Base-by-base conservation (phyloP, 495 filamentous ascomycete species). In the Evernia prunastri region DNA sequence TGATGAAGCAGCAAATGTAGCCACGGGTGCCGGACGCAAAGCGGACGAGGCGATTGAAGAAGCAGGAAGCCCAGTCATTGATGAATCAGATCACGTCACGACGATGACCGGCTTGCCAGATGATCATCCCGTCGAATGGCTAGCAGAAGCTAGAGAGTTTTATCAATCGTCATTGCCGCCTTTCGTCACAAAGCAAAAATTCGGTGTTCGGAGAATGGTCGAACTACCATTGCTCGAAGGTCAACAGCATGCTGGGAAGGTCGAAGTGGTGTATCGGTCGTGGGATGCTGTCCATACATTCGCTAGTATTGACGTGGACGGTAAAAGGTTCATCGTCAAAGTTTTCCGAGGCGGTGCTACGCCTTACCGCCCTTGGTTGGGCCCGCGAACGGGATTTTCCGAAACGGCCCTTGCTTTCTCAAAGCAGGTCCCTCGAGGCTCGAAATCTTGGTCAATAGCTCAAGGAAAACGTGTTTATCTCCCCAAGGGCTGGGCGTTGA, bases 401-500 rank as follows among this genome's bases (percentile, higher is more conserved):
- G 49, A 53, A 29, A 18, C 25, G 4, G 12, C 49, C 13, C 49
- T 53, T 31, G 49, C 49, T 0, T 53, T 29, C 8, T 25, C 49
- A 18, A 53, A 53, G 25, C 49, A 53, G 27, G 25, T 13, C 25
- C 27, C 49, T 53, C 49, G 49, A 9, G 45, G 45, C 7, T 9
- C 45, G 7, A 49, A 25, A 25, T 11, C n/a, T 10, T 12, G 6
- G 9, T 8, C 45, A 29, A 18, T 27, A 17, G 7, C 27, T 27
- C 49, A 31, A 53, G 49, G 25, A 2, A 53, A 53, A 53, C 49
- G 49, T 27, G 1, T 18, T 6, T 53, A 25, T 53, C 49, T 53
- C 13, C 49, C 49, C 23, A 53, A 53, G 18, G 49, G 49, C 49
- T 53, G 49, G 49, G 49, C 49, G 8, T 31, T 53, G 49, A 53